Evolutionary conservation across 2,329 filamentous ascomycete species (phyloP), one percentile per base, ranked within the genome.

Genomic region (Fusarium setosum): DNA sequence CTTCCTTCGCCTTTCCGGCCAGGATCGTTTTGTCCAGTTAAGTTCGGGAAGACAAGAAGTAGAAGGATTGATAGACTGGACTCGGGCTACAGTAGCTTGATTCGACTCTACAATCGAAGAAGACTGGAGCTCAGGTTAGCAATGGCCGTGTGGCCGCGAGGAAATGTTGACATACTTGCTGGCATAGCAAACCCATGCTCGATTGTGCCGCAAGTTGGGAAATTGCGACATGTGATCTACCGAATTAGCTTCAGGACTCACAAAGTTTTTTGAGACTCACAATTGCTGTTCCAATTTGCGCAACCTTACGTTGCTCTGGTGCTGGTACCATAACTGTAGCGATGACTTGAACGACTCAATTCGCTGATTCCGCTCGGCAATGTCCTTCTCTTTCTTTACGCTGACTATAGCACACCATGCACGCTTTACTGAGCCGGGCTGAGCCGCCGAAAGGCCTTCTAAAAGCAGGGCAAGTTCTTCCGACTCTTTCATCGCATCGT

Each of bases 311-410:
- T 13, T 23, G 12, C 6, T 38, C 10, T 55, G 52, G 5, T 40
- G 52, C 1, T 38, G 41, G 26, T 55, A 47, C 52, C 52, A 55
- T 31, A 55, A 13, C 18, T 55, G 52, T 2, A 55, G 15, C 0
- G 31, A 13, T 2, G 41, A 32, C 5, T 55, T 55, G 7, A 40
- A 9, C 8, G 23, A 40, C 32, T 55, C 41, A 13, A 55, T 47
- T 4, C 52, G 52, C 1, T 29, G 23, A 32, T 32, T 38, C 6
- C 31, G 17, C 15, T 55, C 31, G 13, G 32, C 34, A 2, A 48
- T 23, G 1, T 48, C 52, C 7, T 13, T 21, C 29, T 55, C n/a
- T 5, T 55, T 38, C 4, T 37, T 55, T 18, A 11, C 32, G 9
- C 41, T 23, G 2, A 55, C 32, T 1, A 55, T 32, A 15, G 23